Base-by-base conservation (phyloP, 202 grass and related monocot species). In the Setaria viridis region DNA sequence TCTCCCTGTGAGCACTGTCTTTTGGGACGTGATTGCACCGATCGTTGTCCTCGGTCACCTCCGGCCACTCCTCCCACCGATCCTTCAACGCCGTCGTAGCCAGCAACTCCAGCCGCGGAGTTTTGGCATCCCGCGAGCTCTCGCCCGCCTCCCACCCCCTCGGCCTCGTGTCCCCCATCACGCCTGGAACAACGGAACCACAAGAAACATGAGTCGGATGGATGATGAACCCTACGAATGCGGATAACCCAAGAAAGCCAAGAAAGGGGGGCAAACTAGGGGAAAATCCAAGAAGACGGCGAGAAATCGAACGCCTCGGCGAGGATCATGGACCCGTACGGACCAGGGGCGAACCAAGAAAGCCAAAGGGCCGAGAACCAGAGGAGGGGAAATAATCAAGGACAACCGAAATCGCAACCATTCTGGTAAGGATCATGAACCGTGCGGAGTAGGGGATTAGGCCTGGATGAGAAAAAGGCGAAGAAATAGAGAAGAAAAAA, bases 141-240 rank as follows among this genome's bases (percentile, higher is more conserved):
- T 59, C 74, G 20, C 56, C 54, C 35, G 19, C 74, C 6, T 77
- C 54, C 74, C 54, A 41, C 54, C 10, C 19, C 54, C 54, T 59
- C 35, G 19, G 34, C 74, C 54, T 59, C 54, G 30, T 35, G 71
- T 54, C 71, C 49, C 13, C 71, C 71, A 76, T 76, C 32, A 41
- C 51, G 53, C 72, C 33, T 76, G 17, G 5, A 76, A 35, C 48
- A 34, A 37, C 34, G 10, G 50, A 12, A 39, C 4, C 72, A 55
- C 50, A 39, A n/a, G 33, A 13, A 76, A 39, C 1, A 39, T 21
- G 72, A 39, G 48, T 55, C 72, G 49, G 7, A 1, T 55, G 49
- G 6, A 20, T 37, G 32, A 54, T 35, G 43, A 46, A 46, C 49
- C 32, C 16, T 12, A 55, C 16, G 9, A 11, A 56, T 75, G 64